These are phyloP conservation scores for Naganishia liquefaciens DNA, from an alignment of 1,284 basidiomycete genomes.

Conservation along the genomic window DNA sequence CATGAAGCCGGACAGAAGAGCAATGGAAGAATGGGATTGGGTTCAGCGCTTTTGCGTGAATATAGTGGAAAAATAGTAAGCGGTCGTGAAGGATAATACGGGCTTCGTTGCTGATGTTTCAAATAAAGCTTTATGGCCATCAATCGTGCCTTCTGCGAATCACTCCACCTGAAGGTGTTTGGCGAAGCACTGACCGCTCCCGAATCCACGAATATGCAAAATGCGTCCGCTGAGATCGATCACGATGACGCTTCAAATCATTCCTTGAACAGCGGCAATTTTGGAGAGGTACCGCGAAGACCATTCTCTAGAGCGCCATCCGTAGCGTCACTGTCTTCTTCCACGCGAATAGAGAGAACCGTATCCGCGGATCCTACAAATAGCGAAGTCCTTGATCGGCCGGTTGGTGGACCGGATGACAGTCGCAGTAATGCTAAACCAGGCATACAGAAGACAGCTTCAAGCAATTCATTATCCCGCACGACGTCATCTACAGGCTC, in stretches of 20 bases:
- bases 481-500: conserved; percentile 8
- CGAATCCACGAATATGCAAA: not conserved
- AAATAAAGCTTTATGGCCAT: conserved; percentile 5
- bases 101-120: not conserved
- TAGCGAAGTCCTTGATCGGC: not conserved
- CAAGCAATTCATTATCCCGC: not conserved
- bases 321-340: conserved; percentile 10
- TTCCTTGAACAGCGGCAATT: conserved; percentile 5
- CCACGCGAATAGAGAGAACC: not conserved
- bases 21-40: conserved; percentile 30
- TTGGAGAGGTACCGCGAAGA: not conserved
- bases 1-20: not conserved
- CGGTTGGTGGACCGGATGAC: not conserved
- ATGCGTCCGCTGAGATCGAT: not conserved
- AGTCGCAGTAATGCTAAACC: not conserved
- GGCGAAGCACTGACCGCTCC: conserved; percentile 9
- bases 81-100: not conserved
- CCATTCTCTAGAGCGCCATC: conserved; percentile 22
- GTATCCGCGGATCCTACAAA: not conserved
- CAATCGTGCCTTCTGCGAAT: conserved; percentile 20
- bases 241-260: conserved; percentile 7
- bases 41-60: conserved; percentile 26
- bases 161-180: conserved; percentile 29
- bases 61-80: conserved; percentile 26
- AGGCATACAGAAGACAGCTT: not conserved